These are phyloP conservation scores for Neonectria punicea DNA, from an alignment of 2,329 filamentous ascomycete species.

Conservation along the genomic window DNA sequence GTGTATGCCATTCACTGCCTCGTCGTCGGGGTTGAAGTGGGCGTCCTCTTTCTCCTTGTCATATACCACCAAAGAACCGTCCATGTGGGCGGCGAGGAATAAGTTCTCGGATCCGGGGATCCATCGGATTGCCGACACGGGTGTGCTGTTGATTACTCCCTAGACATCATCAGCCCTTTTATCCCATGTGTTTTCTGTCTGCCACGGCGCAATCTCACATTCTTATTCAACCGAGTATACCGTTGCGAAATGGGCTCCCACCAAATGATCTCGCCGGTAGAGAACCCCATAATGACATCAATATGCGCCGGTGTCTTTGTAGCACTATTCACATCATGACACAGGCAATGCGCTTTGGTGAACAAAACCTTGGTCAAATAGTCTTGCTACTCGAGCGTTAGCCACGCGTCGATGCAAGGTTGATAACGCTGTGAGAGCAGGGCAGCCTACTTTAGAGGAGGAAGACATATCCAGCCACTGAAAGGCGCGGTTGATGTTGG, in stretches of 20 bases:
- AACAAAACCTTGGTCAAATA: constrained; percentile 96
- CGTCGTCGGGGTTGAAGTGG: constrained; percentile 77
- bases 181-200: too few species aligned
- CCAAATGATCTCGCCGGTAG: constrained; percentile 97
- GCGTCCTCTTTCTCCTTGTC: constrained; percentile 97
- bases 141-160: constrained; percentile 87
- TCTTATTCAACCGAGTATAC: constrained; percentile 96
- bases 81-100: constrained; percentile 91
- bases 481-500: constrained; percentile 93
- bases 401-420: constrained; percentile 3
- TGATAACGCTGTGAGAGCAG: neutral
- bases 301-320: constrained; percentile 85
- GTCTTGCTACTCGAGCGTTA: constrained; percentile 71
- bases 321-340: constrained; percentile 88
- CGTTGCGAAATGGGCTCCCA: constrained; percentile 97
- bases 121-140: constrained; percentile 91
- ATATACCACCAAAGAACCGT: constrained; percentile 91
- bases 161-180: constrained; percentile 46
- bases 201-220: constrained; percentile 61
- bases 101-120: constrained; percentile 93
- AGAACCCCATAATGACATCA: constrained; percentile 95
- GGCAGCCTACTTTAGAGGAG: constrained; percentile 66
- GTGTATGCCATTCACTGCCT: constrained; percentile 58
- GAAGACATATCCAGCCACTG: constrained; percentile 95
- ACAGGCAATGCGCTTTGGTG: constrained; percentile 94